Conservation (phyloP, 257 asterid species). For the Lavandula angustifolia region DNA sequence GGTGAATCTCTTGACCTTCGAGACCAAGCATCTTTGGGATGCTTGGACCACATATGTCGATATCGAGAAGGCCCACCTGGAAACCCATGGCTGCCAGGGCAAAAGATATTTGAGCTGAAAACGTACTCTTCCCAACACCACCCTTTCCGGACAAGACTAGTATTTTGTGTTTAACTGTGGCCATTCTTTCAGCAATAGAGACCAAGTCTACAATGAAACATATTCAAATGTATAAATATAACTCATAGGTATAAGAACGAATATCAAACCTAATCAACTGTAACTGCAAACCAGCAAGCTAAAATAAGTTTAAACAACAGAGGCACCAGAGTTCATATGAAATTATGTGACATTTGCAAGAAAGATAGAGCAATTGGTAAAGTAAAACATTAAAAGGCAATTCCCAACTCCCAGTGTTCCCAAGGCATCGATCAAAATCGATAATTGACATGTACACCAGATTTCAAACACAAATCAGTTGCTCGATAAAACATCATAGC, state of each 20-base stretch:
- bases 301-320: too few relatives aligned
- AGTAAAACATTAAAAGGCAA: not conserved
- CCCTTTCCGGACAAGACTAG: slow-evolving; percentile 89
- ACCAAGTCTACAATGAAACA: slow-evolving; percentile 57
- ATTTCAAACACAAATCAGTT: not conserved
- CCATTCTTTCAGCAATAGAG: slow-evolving; percentile 79
- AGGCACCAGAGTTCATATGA: too few relatives aligned
- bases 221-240: slow-evolving; percentile 5
- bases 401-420: not conserved
- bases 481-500: not conserved
- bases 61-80: slow-evolving; percentile 87
- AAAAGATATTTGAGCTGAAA: slow-evolving; percentile 83
- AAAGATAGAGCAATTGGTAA: not conserved
- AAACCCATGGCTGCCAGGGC: slow-evolving; percentile 81
- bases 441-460: not conserved
- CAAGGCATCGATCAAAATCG: not conserved
- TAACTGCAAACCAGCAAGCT: too few relatives aligned
- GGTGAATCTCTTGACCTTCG: slow-evolving; percentile 77
- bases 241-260: not conserved
- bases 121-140: slow-evolving; percentile 96
- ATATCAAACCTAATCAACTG: slow-evolving; percentile 13
- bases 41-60: slow-evolving; percentile 95
- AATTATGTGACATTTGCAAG: not conserved
- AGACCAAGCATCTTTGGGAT: slow-evolving; percentile 87
- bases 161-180: slow-evolving; percentile 91